Evolutionary conservation across 2,329 filamentous ascomycete genomes (phyloP).

Genomic region (Fusarium poae): DNA sequence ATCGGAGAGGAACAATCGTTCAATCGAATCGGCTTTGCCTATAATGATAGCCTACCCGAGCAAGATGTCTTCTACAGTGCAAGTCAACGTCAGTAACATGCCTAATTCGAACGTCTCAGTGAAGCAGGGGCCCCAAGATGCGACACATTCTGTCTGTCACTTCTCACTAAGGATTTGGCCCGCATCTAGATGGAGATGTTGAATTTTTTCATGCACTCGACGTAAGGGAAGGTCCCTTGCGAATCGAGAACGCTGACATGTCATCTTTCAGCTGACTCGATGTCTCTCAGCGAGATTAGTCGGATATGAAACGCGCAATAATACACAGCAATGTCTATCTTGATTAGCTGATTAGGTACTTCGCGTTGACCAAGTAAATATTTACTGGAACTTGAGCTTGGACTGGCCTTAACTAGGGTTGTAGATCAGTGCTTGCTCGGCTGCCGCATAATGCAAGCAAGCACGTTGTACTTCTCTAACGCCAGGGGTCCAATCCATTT

Average conservation of each 20-base stretch:
- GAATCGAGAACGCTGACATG: constrained; percentile 8
- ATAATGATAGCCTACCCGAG: neutral
- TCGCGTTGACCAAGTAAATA: neutral
- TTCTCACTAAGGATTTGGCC: constrained; percentile 4
- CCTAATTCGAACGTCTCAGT: neutral
- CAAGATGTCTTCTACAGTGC: neutral
- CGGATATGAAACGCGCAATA: neutral
- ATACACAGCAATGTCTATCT: neutral
- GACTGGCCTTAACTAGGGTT: neutral
- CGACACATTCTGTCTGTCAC: neutral
- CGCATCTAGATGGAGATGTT: constrained; percentile 9
- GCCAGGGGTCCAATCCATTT: constrained; percentile 4
- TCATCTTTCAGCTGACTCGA: constrained; percentile 6
- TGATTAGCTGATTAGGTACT: too few relatives aligned
- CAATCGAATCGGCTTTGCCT: neutral
- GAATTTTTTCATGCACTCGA: constrained; percentile 14
- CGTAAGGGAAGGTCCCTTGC: constrained; percentile 19
- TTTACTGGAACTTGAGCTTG: neutral
- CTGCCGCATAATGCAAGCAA: constrained; percentile 17
- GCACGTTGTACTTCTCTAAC: constrained; percentile 16
- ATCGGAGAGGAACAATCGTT: constrained; percentile 5
- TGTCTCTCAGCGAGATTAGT: neutral
- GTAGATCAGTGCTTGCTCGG: constrained; percentile 20
- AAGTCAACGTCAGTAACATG: constrained; percentile 3
- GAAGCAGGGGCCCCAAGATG: neutral